A percentile compares a stretch with the other conserved stretches of the same genome.
Conservation (phyloP, 805 yeast genomes). For the Blastobotrys parvus region DNA sequence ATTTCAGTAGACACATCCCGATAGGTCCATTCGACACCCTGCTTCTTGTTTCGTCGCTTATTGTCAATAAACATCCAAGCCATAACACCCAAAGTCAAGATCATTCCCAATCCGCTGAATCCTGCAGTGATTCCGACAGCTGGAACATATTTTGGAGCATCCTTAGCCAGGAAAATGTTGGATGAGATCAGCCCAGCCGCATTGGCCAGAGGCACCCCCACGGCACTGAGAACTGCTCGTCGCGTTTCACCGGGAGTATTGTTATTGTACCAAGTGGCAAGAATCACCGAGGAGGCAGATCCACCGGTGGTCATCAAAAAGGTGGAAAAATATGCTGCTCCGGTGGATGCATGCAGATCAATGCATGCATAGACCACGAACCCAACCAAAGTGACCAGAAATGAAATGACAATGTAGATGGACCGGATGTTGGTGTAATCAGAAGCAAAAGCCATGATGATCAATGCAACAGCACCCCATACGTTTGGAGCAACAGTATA, state of each 20-base stretch:
- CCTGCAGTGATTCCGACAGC: slow-evolving; percentile 44
- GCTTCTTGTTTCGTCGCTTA: slow-evolving; percentile 23
- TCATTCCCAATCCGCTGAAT: slow-evolving; percentile 37
- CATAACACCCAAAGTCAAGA: slow-evolving; percentile 24
- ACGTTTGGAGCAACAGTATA: slow-evolving; percentile 50
- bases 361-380: slow-evolving; percentile 40
- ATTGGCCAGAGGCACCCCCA: slow-evolving; percentile 48
- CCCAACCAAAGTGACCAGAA: slow-evolving; percentile 36
- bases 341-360: slow-evolving; percentile 33
- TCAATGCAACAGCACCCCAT: slow-evolving; percentile 38
- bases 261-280: slow-evolving; percentile 45
- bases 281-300: slow-evolving; percentile 40
- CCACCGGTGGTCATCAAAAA: slow-evolving; percentile 44
- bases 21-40: slow-evolving; percentile 16
- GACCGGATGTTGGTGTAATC: slow-evolving; percentile 36
- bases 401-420: slow-evolving; percentile 32
- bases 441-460: slow-evolving; percentile 34
- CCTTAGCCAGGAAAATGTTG: slow-evolving; percentile 41
- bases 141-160: slow-evolving; percentile 44
- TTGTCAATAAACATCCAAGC: slow-evolving; percentile 37
- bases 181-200: slow-evolving; percentile 50
- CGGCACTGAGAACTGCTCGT: slow-evolving; percentile 39
- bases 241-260: slow-evolving; percentile 40
- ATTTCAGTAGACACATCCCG: slow-evolving; percentile 27
- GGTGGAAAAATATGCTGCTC: slow-evolving; percentile 37